Conservation (phyloP, 164 flowering plant species). For the Protea cynaroides region DNA sequence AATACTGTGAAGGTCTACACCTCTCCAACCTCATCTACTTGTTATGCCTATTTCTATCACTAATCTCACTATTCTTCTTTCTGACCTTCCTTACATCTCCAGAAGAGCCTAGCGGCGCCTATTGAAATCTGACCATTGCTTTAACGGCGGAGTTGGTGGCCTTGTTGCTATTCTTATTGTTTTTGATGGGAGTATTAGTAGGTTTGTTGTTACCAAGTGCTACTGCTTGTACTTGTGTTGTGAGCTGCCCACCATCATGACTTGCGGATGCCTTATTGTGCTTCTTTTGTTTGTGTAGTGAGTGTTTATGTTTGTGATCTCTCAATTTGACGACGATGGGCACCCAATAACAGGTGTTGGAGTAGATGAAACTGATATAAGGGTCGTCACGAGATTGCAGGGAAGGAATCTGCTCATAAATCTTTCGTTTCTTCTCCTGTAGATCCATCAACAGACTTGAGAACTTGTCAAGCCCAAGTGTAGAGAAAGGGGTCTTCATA, state of each 20-base stretch:
- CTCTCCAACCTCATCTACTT: slow-evolving; percentile 2
- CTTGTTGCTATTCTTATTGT: not conserved
- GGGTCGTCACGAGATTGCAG: slow-evolving; percentile 19
- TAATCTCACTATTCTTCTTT: slow-evolving; percentile 1
- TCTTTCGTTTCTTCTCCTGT: slow-evolving; percentile 42
- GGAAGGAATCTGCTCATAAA: slow-evolving; percentile 23
- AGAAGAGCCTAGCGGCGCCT: not conserved
- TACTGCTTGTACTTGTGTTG: not conserved
- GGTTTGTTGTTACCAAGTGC: no score
- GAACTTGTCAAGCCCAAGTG: slow-evolving; percentile 49
- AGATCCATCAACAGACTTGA: slow-evolving; percentile 43
- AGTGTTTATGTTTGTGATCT: slow-evolving; percentile 10
- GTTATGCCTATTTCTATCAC: slow-evolving; percentile 1
- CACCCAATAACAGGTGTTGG: slow-evolving; percentile 28
- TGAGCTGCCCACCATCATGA: not conserved
- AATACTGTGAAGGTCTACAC: slow-evolving; percentile 27
- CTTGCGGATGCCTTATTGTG: not conserved
- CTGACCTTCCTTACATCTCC: not conserved
- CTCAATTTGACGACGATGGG: slow-evolving; percentile 43
- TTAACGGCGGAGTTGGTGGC: no score
- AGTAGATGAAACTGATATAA: slow-evolving; percentile 41
- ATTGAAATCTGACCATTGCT: not conserved
- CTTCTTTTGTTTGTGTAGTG: no score
- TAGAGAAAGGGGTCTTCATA: slow-evolving; percentile 49
- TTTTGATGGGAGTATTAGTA: no score